Conservation (phyloP, 805 yeast genomes). For the Blastobotrys mokoenaii region DNA sequence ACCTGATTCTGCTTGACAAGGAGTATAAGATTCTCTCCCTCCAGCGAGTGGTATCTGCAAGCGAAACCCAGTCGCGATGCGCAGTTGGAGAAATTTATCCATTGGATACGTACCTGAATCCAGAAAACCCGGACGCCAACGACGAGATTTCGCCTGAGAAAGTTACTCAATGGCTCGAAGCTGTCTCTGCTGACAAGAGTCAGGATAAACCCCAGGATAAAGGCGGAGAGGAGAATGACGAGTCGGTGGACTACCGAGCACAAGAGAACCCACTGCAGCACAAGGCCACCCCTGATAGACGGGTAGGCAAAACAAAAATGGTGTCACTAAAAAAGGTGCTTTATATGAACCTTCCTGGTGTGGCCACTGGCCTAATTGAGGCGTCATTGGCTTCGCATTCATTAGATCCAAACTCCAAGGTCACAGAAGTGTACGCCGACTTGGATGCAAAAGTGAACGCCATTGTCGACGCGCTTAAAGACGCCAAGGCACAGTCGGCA, state of each 20-base stretch:
- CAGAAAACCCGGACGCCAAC: background rate
- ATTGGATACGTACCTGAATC: constrained; percentile 10
- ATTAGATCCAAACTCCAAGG: constrained; percentile 38
- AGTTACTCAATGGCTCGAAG: constrained; percentile 10
- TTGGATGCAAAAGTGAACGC: constrained; percentile 19
- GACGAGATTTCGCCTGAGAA: constrained; percentile 1
- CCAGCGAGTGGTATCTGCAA: constrained; percentile 65
- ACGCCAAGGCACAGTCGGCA: constrained; percentile 39
- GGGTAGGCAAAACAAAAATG: constrained; percentile 1
- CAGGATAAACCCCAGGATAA: background rate
- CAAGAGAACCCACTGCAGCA: constrained; percentile 2
- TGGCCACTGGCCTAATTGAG: constrained; percentile 72
- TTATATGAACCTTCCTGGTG: constrained; percentile 58
- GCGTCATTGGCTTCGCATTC: constrained; percentile 41
- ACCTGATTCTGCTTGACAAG: constrained; percentile 67
- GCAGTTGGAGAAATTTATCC: constrained; percentile 70
- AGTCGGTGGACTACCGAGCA: background rate
- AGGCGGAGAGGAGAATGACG: constrained; percentile 4
- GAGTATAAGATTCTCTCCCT: constrained; percentile 59
- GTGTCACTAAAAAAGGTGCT: constrained; percentile 59
- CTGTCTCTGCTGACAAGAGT: background rate
- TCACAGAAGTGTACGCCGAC: constrained; percentile 17
- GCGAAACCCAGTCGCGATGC: constrained; percentile 46
- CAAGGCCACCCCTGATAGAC: constrained; percentile 7
- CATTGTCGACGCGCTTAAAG: constrained; percentile 38